A percentile compares a stretch with the other conserved stretches of the same genome.
phyloP scores from a whole-genome alignment of 352 stramenopile species.

The Thraustochytrium striatum region DNA sequence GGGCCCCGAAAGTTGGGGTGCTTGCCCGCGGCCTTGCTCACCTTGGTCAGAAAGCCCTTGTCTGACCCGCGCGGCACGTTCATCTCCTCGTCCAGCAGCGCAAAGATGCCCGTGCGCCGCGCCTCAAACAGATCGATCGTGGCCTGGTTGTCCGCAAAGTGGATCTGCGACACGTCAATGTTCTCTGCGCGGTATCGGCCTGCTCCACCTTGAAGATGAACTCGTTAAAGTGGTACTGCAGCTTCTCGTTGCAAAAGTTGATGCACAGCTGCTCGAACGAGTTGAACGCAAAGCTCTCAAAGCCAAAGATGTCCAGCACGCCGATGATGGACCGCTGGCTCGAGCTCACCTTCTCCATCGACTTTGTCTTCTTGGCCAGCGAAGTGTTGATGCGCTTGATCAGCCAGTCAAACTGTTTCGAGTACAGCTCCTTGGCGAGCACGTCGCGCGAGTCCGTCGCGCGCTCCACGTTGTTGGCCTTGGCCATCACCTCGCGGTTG shows the following conservation, averaged over 20 bases:
- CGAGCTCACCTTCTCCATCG: conserved; percentile 45
- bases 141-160: conserved; percentile 86
- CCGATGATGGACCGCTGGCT: conserved; percentile 73
- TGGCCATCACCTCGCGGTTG: conserved; percentile 65
- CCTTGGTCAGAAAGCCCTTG: conserved; percentile 82
- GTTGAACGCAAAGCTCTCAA: conserved; percentile 84
- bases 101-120: conserved; percentile 82
- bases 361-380: conserved; percentile 63
- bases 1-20: conserved; percentile 73
- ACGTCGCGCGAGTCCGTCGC: conserved; percentile 83
- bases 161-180: conserved; percentile 80
- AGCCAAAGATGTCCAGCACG: conserved; percentile 95
- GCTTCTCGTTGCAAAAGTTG: conserved; percentile 93
- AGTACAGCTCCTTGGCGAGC: conserved; percentile 88
- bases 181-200: conserved; percentile 94
- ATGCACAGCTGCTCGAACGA: conserved; percentile 93
- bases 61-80: conserved; percentile 79
- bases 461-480: conserved; percentile 63
- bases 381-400: conserved; percentile 83
- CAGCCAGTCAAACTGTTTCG: conserved; percentile 88
- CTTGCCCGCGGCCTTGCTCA: conserved; percentile 77
- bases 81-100: conserved; percentile 93
- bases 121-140: conserved; percentile 87
- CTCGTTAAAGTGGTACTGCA: conserved; percentile 84
- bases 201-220: conserved; percentile 96